A percentile compares a stretch with the other conserved stretches of the same genome.
Conservation (phyloP, 345 rosid species). For the Punica granatum region DNA sequence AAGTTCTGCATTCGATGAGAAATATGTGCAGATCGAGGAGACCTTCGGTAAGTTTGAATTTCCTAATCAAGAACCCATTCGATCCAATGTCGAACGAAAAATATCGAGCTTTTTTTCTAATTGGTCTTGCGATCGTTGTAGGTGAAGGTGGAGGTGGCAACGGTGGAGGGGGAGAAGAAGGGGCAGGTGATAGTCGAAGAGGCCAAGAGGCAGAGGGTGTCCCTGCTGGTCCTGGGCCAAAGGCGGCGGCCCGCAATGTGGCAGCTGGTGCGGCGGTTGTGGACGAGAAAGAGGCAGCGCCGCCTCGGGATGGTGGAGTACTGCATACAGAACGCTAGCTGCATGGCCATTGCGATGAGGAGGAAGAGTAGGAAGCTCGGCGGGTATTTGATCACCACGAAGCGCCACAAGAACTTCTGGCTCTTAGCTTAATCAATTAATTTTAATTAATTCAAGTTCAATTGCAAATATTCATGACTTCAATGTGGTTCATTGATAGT, state of each 20-base stretch:
- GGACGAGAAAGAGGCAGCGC: constrained; percentile 32
- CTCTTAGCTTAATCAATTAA: constrained; percentile 52
- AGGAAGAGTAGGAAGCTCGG: constrained; percentile 70
- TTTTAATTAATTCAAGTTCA: neutral
- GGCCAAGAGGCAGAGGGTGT: constrained; percentile 52
- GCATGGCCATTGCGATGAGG: constrained; percentile 82
- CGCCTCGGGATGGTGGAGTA: constrained; percentile 40
- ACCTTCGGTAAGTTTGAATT: constrained; percentile 55
- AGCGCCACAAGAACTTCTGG: constrained; percentile 89
- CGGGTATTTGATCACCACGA: constrained; percentile 87
- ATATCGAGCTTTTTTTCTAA: neutral
- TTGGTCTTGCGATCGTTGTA: neutral
- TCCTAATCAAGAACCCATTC: neutral
- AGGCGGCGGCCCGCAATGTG: constrained; percentile 49
- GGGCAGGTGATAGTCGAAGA: constrained; percentile 70
- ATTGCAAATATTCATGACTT: neutral
- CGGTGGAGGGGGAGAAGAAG: constrained; percentile 57
- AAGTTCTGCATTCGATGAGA: constrained; percentile 51
- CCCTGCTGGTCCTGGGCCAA: constrained; percentile 69
- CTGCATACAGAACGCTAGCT: constrained; percentile 71
- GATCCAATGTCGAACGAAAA: neutral
- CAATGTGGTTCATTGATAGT: no score
- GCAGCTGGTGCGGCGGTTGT: constrained; percentile 44
- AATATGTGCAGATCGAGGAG: constrained; percentile 47
- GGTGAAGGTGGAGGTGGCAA: constrained; percentile 55